Evolutionary conservation across 1,284 basidiomycete species (phyloP).

Genomic region (Inonotus obliquus): DNA sequence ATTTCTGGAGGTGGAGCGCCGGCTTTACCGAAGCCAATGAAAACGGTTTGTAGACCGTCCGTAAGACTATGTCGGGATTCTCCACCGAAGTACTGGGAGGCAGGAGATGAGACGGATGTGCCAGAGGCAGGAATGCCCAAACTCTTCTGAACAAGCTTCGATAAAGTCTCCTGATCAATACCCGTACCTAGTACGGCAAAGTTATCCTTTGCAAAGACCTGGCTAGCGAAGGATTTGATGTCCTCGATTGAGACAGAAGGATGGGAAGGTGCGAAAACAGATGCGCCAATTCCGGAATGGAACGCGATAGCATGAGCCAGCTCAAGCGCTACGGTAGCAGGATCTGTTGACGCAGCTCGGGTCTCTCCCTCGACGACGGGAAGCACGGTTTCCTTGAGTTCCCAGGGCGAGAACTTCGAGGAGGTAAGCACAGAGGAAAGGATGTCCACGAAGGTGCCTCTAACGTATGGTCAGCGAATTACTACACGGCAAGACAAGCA

Average conservation of each 20-base stretch:
- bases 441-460: slow-evolving; percentile 82
- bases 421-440: slow-evolving; percentile 81
- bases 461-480: slow-evolving; percentile 29
- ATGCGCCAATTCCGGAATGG: slow-evolving; percentile 85
- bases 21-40: slow-evolving; percentile 76
- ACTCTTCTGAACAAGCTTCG: slow-evolving; percentile 67
- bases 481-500: slow-evolving; percentile 6
- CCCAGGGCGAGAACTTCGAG: slow-evolving; percentile 80
- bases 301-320: slow-evolving; percentile 86
- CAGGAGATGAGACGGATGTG: slow-evolving; percentile 32
- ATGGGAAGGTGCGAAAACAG: slow-evolving; percentile 77
- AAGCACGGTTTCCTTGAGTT: slow-evolving; percentile 82
- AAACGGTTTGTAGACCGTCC: slow-evolving; percentile 66
- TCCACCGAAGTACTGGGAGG: slow-evolving; percentile 76
- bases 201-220: slow-evolving; percentile 73
- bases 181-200: slow-evolving; percentile 85
- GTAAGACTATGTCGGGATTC: slow-evolving; percentile 70
- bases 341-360: slow-evolving; percentile 54
- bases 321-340: slow-evolving; percentile 70
- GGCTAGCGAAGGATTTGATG: slow-evolving; percentile 68
- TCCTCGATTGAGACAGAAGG: slow-evolving; percentile 59
- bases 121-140: slow-evolving; percentile 47
- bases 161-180: slow-evolving; percentile 68
- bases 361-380: slow-evolving; percentile 74
- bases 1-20: slow-evolving; percentile 64